Conservation (phyloP, 2,329 filamentous ascomycete species). For the Apiospora rasikravindrae region DNA sequence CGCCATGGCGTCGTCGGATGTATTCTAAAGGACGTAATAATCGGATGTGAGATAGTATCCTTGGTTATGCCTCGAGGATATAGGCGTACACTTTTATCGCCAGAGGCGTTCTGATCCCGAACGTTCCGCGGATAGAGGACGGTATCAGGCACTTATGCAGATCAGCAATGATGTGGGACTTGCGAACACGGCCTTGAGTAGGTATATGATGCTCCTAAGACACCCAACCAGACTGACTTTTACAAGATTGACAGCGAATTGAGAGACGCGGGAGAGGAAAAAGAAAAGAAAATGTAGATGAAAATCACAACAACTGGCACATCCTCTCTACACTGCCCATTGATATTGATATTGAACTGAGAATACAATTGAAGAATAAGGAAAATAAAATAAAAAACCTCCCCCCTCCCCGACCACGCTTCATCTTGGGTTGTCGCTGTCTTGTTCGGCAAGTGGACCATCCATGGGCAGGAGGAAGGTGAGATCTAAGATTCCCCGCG, state of each 20-base stretch:
- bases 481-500: background rate
- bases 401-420: background rate
- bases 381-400: background rate
- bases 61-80: background rate
- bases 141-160: background rate
- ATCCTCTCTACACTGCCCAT: background rate
- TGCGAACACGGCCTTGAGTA: background rate
- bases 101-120: background rate
- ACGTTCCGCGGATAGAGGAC: background rate
- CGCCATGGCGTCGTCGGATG: conserved; percentile 22
- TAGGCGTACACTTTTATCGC: background rate
- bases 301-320: background rate
- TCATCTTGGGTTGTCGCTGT: background rate
- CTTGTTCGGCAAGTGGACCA: too few species aligned
- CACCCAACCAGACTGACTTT: background rate
- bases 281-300: background rate
- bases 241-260: background rate
- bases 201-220: background rate
- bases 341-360: background rate
- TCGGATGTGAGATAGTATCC: background rate
- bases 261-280: background rate
- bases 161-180: background rate
- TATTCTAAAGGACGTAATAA: background rate
- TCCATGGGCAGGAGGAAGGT: background rate
- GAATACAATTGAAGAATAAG: too few species aligned